phyloP scores from a whole-genome alignment of 2,329 filamentous ascomycete genomes.

The Metarhizium robertsii region DNA sequence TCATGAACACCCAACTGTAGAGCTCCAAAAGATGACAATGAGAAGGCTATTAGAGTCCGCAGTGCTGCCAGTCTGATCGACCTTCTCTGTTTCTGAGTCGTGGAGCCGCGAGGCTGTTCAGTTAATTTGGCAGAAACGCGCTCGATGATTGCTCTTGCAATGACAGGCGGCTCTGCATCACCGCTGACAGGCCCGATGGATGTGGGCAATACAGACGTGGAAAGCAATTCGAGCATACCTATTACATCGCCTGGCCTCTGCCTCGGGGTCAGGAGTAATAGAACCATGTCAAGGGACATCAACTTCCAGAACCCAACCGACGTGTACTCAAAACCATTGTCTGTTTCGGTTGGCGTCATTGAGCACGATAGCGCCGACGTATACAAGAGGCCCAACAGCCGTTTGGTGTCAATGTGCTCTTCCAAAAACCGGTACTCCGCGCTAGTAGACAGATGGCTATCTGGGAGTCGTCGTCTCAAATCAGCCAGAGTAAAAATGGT shows the following conservation, averaged over 20 bases:
- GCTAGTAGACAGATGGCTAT: slow-evolving; percentile 37
- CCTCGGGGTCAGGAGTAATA: slow-evolving; percentile 58
- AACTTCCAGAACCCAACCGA: slow-evolving; percentile 53
- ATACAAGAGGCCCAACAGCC: slow-evolving; percentile 58
- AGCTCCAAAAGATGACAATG: slow-evolving; percentile 52
- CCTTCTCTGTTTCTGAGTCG: slow-evolving; percentile 29
- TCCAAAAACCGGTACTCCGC: slow-evolving; percentile 28
- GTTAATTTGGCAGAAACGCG: slow-evolving; percentile 53
- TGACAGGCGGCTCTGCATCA: slow-evolving; percentile 30
- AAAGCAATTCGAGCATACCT: slow-evolving; percentile 55
- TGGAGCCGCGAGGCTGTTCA: slow-evolving; percentile 37
- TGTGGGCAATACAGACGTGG: slow-evolving; percentile 52
- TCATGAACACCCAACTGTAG: slow-evolving; percentile 58
- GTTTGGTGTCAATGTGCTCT: slow-evolving; percentile 51
- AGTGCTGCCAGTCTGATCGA: slow-evolving; percentile 37
- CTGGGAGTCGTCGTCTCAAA: slow-evolving; percentile 40
- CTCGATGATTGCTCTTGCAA: slow-evolving; percentile 45
- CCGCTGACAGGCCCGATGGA: slow-evolving; percentile 58
- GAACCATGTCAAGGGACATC: slow-evolving; percentile 56
- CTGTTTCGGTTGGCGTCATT: slow-evolving; percentile 22
- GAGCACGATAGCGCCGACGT: slow-evolving; percentile 52
- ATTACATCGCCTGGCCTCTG: slow-evolving; percentile 56
- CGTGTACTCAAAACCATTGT: slow-evolving; percentile 19
- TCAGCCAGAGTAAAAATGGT: slow-evolving; percentile 53
- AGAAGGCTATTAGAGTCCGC: slow-evolving; percentile 50